phyloP scores from a whole-genome alignment of 345 rosid species.

The Rhodomyrtus tomentosa region DNA sequence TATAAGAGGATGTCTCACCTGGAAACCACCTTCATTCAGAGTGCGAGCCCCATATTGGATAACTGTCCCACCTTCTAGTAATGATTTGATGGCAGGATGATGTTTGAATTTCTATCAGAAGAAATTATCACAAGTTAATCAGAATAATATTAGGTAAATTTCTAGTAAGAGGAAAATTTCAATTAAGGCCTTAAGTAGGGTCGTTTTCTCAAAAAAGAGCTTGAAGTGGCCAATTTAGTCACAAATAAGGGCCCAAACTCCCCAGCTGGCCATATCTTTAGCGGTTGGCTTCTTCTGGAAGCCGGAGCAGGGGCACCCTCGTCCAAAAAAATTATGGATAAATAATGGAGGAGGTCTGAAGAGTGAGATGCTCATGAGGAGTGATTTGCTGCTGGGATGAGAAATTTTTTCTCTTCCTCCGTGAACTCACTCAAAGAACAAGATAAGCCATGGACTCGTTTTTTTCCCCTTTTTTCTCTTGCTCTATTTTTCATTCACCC shows the following conservation, averaged over 20 bases:
- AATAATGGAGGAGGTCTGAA: background rate
- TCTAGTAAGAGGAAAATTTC: background rate
- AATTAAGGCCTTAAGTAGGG: background rate
- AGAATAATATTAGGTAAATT: background rate
- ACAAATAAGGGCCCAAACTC: background rate
- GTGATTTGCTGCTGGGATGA: background rate
- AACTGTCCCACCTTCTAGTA: conserved; percentile 84
- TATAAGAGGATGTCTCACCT: conserved; percentile 37
- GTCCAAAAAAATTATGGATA: background rate
- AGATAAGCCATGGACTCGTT: background rate
- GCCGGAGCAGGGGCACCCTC: background rate
- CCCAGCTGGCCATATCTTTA: background rate
- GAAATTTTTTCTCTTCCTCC: background rate
- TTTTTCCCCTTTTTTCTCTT: background rate
- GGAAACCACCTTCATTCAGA: conserved; percentile 94
- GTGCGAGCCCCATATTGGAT: conserved; percentile 96
- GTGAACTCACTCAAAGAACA: background rate
- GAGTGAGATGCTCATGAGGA: background rate
- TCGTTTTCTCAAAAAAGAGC: background rate
- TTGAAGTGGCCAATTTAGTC: background rate
- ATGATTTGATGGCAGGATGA: conserved; percentile 74
- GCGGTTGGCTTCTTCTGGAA: background rate
- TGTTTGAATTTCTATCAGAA: conserved; percentile 68
- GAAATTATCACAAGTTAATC: background rate
- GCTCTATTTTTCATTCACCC: background rate